Conservation (phyloP, 2,329 filamentous ascomycete genomes). For the Neurospora sp. region DNA sequence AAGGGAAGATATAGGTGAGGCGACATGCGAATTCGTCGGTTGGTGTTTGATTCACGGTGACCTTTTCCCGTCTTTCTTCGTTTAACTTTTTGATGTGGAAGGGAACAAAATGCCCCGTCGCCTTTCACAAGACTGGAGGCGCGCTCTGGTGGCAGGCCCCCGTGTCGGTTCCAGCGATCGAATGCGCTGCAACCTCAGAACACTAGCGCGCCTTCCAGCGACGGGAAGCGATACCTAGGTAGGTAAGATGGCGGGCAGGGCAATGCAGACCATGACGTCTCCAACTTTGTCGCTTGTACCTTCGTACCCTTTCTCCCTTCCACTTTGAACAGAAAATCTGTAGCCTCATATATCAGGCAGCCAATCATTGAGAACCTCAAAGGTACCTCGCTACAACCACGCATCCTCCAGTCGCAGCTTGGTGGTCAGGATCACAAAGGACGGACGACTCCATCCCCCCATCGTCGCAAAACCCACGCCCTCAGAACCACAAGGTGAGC, state of each 20-base stretch:
- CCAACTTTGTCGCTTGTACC: not conserved
- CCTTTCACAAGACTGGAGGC: not conserved
- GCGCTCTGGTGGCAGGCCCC: not conserved
- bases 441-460: not conserved
- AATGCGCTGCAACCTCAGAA: not conserved
- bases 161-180: not conserved
- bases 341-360: constrained; percentile 1
- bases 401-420: not conserved
- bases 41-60: not conserved
- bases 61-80: not conserved
- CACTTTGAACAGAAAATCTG: not conserved
- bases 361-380: not conserved
- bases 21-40: not conserved
- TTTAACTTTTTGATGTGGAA: not conserved
- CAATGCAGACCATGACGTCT: not conserved
- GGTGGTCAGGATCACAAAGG: not conserved
- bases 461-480: not conserved
- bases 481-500: not conserved
- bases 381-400: not conserved
- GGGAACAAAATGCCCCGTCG: not conserved
- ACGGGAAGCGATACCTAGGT: not conserved
- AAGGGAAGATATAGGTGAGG: not conserved
- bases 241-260: not conserved
- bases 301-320: not conserved
- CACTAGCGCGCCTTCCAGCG: not conserved